Percentiles rank a stretch among this genome's conserved stretches.
Evolutionary conservation across 1,139 yeast species (phyloP).

Genomic region (Saccharomyces uvarum): DNA sequence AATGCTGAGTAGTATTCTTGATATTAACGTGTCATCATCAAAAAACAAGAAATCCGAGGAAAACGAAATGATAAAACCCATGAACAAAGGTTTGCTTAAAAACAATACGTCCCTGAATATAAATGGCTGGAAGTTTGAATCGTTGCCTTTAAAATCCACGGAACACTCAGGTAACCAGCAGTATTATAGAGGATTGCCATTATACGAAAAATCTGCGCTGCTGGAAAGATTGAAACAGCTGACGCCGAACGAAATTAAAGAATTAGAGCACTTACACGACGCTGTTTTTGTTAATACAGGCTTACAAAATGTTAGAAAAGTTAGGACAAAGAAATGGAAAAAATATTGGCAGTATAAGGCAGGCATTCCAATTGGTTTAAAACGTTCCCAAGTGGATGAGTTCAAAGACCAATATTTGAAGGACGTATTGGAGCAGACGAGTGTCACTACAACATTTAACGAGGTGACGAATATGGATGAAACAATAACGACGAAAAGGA

Average conservation of each 20-base stretch:
- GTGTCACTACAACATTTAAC: slow-evolving; percentile 26
- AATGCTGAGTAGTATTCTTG: slow-evolving; percentile 20
- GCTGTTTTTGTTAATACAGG: slow-evolving; percentile 31
- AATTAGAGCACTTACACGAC: slow-evolving; percentile 35
- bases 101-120: slow-evolving; percentile 18
- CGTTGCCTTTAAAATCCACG: slow-evolving; percentile 18
- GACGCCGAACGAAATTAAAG: slow-evolving; percentile 29
- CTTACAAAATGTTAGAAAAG: slow-evolving; percentile 27
- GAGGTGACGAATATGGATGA: slow-evolving; percentile 33
- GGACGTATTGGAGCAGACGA: slow-evolving; percentile 25
- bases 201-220: slow-evolving; percentile 20
- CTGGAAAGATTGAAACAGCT: slow-evolving; percentile 19
- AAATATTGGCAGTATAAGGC: slow-evolving; percentile 36
- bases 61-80: slow-evolving; percentile 7
- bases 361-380: slow-evolving; percentile 33
- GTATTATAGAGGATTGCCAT: slow-evolving; percentile 30
- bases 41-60: slow-evolving; percentile 14
- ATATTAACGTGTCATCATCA: slow-evolving; percentile 7
- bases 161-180: slow-evolving; percentile 16
- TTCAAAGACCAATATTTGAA: slow-evolving; percentile 24
- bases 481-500: slow-evolving; percentile 33
- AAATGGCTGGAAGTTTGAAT: slow-evolving; percentile 32
- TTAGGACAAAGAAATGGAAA: slow-evolving; percentile 32
- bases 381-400: slow-evolving; percentile 19
- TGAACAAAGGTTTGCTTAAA: not conserved